Evolutionary conservation across 148 eudicot genomes (phyloP), one percentile per base, ranked within the genome.

Genomic region (Spergularia marina): DNA sequence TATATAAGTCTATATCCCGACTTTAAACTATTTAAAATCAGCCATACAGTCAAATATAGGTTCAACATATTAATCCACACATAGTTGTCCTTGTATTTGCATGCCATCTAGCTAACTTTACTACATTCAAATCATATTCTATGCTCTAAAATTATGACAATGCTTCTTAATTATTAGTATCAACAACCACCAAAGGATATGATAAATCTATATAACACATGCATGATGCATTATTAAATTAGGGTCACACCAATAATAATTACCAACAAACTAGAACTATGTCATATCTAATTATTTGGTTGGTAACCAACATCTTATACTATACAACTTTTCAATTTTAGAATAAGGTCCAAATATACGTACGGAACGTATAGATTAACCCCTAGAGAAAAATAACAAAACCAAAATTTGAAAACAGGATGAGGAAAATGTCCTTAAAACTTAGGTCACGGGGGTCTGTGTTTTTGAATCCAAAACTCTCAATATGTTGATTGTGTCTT

Each of bases 401-500:
- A 4, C 64, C 25, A 23, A 30, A 30, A 30, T 0, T 30, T 30
- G 36, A 51, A 17, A 53, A 60, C 3, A 70, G 20, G 74, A 77
- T 70, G 70, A 73, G 80, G 58, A 17, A 52, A 70, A 36, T 39
- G 72, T 68, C 66, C 58, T 76, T 18, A 68, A 76, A 73, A 59
- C 34, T 3, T 15, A 30, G 53, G 75, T 77, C 80, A 77, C 80
- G 80, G 52, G 80, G 47, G 9, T 15, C 30, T 36, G 21, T 10
- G 36, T 6, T 39, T 41, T 17, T 11, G 39, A 55, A 14, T 39
- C 17, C 18, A 16, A 2, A 39, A 75, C 36, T 36, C 40, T 41
- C 10, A 47, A 25, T 23, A 10, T 15, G 21, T 60, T 55, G 74
- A 71, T 13, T 21, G 69, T 71, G 40, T 70, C 64, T 13, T 21